Conservation (phyloP, 2,329 filamentous ascomycete genomes). For the Xylaria digitata region DNA sequence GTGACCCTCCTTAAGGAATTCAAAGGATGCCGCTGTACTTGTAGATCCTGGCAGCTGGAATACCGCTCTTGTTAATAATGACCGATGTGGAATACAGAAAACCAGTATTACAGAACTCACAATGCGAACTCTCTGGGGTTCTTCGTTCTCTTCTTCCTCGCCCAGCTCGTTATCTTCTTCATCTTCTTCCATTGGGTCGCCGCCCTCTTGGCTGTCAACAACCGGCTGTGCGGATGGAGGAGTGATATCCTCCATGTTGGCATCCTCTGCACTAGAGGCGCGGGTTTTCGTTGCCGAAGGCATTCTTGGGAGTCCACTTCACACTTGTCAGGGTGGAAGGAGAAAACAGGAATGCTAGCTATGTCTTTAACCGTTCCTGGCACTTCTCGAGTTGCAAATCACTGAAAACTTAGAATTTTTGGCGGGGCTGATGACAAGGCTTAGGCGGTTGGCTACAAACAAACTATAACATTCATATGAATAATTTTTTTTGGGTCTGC, state of each 20-base stretch:
- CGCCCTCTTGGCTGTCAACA: conserved; percentile 57
- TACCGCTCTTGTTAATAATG: conserved; percentile 27
- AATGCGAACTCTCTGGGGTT: conserved; percentile 70
- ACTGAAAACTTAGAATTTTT: conserved; percentile 25
- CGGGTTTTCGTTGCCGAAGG: conserved; percentile 42
- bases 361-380: not conserved
- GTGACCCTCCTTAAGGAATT: conserved; percentile 93
- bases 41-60: conserved; percentile 82
- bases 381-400: conserved; percentile 1
- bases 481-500: conserved; percentile 28
- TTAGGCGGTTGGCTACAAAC: not conserved
- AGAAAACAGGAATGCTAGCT: not conserved
- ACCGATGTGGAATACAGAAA: conserved; percentile 14
- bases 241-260: conserved; percentile 48
- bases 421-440: conserved; percentile 31
- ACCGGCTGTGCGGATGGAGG: conserved; percentile 48
- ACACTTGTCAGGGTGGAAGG: not conserved
- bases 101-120: conserved; percentile 55
- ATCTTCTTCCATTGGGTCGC: conserved; percentile 50
- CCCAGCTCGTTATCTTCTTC: conserved; percentile 50
- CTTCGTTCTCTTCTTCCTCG: conserved; percentile 62
- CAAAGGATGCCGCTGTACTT: conserved; percentile 92
- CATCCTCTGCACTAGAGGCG: conserved; percentile 42
- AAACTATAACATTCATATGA: conserved; percentile 32
- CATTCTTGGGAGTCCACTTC: conserved; percentile 35